phyloP scores from a whole-genome alignment of 352 stramenopile genomes.

The Globisporangium echinulatum region DNA sequence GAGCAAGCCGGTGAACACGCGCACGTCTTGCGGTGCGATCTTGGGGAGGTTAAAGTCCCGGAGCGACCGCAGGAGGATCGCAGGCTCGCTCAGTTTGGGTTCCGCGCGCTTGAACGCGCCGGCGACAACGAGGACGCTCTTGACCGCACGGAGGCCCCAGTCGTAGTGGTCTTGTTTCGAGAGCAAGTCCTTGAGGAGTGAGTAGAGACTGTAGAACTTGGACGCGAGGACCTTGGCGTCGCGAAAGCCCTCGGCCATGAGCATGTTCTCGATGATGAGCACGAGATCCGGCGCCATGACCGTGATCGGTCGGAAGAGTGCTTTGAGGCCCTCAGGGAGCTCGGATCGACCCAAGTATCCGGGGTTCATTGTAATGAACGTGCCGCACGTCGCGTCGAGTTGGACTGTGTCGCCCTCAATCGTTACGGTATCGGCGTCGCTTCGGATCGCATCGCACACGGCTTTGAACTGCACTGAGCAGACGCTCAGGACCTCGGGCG shows the following conservation, averaged over 20 bases:
- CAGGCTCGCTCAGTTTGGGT: conserved; percentile 87
- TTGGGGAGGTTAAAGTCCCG: conserved; percentile 96
- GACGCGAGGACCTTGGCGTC: conserved; percentile 89
- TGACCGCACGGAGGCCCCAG: conserved; percentile 93
- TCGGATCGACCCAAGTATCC: conserved; percentile 92
- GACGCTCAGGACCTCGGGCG: conserved; percentile 89
- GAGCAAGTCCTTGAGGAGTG: conserved; percentile 88
- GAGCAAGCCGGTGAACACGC: conserved; percentile 92
- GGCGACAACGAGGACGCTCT: conserved; percentile 92
- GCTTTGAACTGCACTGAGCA: conserved; percentile 94
- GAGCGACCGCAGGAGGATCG: conserved; percentile 92
- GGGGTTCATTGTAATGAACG: conserved; percentile 97
- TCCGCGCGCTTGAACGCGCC: conserved; percentile 91
- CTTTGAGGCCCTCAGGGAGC: conserved; percentile 92
- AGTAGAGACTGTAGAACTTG: conserved; percentile 95
- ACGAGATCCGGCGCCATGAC: conserved; percentile 95
- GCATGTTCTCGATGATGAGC: conserved; percentile 96
- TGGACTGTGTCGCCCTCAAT: conserved; percentile 90
- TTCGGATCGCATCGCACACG: conserved; percentile 91
- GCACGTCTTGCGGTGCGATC: conserved; percentile 91
- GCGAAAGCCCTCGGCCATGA: conserved; percentile 94
- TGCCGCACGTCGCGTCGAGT: conserved; percentile 87
- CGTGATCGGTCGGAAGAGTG: conserved; percentile 93
- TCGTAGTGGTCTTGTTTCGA: conserved; percentile 96
- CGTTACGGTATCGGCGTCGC: conserved; percentile 72